Base-by-base conservation (phyloP, 192 early-diverging fungal genomes). In the Phycomyces nitens region DNA sequence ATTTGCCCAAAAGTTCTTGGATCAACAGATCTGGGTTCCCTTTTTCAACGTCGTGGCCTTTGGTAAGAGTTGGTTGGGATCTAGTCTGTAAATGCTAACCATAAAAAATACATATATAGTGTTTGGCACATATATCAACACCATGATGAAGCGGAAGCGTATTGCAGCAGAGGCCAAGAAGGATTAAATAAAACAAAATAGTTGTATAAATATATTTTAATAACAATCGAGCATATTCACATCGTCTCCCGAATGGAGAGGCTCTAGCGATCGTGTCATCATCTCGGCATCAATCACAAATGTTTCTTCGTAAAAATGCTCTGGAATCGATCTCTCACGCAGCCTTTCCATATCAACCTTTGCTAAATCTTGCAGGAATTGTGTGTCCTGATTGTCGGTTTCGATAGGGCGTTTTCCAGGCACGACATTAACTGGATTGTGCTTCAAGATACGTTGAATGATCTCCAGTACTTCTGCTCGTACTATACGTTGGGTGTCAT, bases 11-110 rank as follows among this genome's bases (percentile, higher is more conserved):
- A 85, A 83, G 73, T 87, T 86, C 65, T 70, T 96, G 53, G 81
- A 78, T 16, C 89, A 86, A 15, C 77, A 84, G 41, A 73, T 87
- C 54, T 96, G 92, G 92, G 82, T 92, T 16, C 94, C 94, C n/a
- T 96, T 94, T 83, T 96, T 94, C 79, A 93, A 94, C 80, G 27
- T 88, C 26, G 79, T 96, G 42, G 85, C 84, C 22, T 94, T 94
- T 65, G 72, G 72, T 74, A 74, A 69, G n/a, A n/a, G n/a, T n/a
- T n/a, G n/a, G 65, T 73, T 29, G 15, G 23, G 11, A 9, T 8
- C 23, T 21, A 51, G 34, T 10, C 26, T 18, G 16, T 27, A 21
- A 27, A 66, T 4, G 38, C 12, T 65, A 2, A 21, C 41, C 7
- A 5, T 22, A 59, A 11, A 0, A 58, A 58, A 38, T 7, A 34